Evolutionary conservation across 108 stramenopile species (phyloP).

Genomic region (Skeletonema potamos): DNA sequence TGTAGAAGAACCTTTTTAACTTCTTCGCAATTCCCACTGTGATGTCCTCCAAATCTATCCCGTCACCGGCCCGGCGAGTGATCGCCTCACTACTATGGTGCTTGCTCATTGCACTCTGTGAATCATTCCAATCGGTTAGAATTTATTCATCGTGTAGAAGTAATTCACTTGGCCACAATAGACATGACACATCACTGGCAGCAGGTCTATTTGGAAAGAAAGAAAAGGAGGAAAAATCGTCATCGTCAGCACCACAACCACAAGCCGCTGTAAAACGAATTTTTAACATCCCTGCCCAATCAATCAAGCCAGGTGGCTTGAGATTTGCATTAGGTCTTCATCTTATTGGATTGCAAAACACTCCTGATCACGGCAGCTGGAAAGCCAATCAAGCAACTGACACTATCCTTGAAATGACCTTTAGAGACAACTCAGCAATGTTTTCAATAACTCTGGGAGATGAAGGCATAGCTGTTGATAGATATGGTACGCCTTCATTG

Average conservation of each 20-base stretch:
- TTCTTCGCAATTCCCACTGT: no score
- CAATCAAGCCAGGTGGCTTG: slow-evolving; percentile 70
- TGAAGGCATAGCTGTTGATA: slow-evolving; percentile 41
- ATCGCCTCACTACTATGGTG: not conserved
- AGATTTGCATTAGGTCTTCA: slow-evolving; percentile 68
- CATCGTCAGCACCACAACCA: not conserved
- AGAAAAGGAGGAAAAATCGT: not conserved
- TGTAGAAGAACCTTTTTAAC: no score
- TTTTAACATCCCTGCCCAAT: slow-evolving; percentile 47
- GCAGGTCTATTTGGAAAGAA: slow-evolving; percentile 23
- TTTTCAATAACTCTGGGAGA: slow-evolving; percentile 46
- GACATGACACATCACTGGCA: not conserved
- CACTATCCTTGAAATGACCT: slow-evolving; percentile 56
- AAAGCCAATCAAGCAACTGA: slow-evolving; percentile 52
- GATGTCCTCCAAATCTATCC: not conserved
- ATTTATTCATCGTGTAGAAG: not conserved
- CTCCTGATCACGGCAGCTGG: slow-evolving; percentile 63
- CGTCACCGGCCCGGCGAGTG: not conserved
- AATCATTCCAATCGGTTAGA: not conserved
- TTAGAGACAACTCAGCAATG: slow-evolving; percentile 69
- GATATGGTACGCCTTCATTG: slow-evolving; percentile 66
- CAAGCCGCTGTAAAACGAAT: slow-evolving; percentile 4
- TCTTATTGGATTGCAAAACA: slow-evolving; percentile 67
- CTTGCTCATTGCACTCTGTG: not conserved
- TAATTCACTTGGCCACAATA: not conserved